These are phyloP conservation scores for Exophiala aquamarina DNA, from an alignment of 2,329 filamentous ascomycete species.

Conservation along the genomic window DNA sequence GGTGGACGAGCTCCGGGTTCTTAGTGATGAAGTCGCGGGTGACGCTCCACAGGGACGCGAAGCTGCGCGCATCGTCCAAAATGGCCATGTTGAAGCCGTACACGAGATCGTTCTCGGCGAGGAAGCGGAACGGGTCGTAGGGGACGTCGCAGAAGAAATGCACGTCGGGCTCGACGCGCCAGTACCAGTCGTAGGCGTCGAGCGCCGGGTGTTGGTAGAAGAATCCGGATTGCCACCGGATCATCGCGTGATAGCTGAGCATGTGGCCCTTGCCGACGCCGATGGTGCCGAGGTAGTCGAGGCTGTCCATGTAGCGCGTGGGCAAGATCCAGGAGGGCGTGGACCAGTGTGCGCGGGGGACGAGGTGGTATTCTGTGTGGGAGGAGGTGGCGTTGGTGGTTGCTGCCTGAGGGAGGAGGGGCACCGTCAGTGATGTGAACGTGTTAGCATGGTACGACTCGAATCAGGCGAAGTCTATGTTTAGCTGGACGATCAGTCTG, in stretches of 20 bases:
- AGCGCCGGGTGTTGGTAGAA: slow-evolving; percentile 42
- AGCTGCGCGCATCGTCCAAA: slow-evolving; percentile 46
- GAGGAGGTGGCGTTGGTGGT: slow-evolving; percentile 33
- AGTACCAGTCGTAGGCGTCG: slow-evolving; percentile 58
- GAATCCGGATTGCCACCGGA: slow-evolving; percentile 40
- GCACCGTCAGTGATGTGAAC: too few species aligned
- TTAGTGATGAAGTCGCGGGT: slow-evolving; percentile 49
- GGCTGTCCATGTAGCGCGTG: slow-evolving; percentile 32
- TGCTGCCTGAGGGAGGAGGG: slow-evolving; percentile 31
- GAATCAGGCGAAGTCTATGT: too few species aligned
- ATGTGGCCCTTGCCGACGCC: slow-evolving; percentile 37
- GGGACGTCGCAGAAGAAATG: slow-evolving; percentile 53
- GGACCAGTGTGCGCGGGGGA: slow-evolving; percentile 34
- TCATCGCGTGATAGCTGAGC: slow-evolving; percentile 41
- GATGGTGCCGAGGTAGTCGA: slow-evolving; percentile 36
- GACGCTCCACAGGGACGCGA: slow-evolving; percentile 47
- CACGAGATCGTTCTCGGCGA: slow-evolving; percentile 35
- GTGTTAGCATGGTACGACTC: too few species aligned
- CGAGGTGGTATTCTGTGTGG: slow-evolving; percentile 33
- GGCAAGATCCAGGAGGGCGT: slow-evolving; percentile 32
- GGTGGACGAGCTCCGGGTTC: slow-evolving; percentile 46
- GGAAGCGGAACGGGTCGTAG: slow-evolving; percentile 40
- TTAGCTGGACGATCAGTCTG: too few species aligned
- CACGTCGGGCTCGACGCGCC: slow-evolving; percentile 61
- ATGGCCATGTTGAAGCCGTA: slow-evolving; percentile 55